These are phyloP conservation scores for Anethum foeniculum DNA, from an alignment of 140 eudicot species.

Conservation along the genomic window DNA sequence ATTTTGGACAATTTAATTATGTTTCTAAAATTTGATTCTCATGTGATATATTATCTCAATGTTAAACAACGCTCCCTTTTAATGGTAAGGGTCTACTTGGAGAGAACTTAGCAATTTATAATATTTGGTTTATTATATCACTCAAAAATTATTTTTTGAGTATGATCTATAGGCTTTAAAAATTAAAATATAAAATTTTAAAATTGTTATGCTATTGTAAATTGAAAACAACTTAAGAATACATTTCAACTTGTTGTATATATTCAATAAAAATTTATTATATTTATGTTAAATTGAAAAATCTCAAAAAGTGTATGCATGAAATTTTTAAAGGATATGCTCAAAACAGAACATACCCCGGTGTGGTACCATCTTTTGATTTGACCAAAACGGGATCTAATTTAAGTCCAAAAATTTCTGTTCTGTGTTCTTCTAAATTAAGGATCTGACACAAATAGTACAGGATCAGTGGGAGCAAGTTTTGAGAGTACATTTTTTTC, in stretches of 20 bases:
- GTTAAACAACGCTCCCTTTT: neutral
- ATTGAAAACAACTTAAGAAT: no score
- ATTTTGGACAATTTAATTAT: no score
- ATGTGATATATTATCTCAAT: neutral
- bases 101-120: neutral
- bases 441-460: neutral
- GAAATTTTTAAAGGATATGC: neutral
- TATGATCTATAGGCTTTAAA: neutral
- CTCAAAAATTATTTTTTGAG: neutral
- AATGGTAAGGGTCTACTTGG: neutral
- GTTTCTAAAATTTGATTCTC: neutral
- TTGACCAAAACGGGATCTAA: neutral
- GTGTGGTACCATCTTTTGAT: neutral
- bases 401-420: neutral
- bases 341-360: neutral
- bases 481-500: neutral
- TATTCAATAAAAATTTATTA: neutral
- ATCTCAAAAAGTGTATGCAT: no score
- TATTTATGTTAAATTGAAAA: neutral
- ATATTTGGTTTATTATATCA: neutral
- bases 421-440: neutral
- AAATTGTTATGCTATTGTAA: neutral
- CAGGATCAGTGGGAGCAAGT: neutral
- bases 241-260: no score
- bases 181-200: neutral